Evolutionary conservation across 768 basidiomycete genomes (phyloP).

Genomic region (Boletus reticuloceps): DNA sequence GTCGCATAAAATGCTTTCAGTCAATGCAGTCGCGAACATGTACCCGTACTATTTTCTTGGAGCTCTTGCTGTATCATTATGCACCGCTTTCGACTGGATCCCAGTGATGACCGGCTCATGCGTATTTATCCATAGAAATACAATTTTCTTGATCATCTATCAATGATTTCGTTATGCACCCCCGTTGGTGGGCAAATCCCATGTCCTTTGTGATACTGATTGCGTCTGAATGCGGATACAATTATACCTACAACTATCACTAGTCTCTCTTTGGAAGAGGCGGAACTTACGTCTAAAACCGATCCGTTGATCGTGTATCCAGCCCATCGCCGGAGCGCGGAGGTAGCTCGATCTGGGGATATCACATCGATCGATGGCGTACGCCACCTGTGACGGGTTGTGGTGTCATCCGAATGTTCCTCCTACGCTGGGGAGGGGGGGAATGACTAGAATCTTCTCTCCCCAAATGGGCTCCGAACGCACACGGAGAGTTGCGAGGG

Average conservation of each 20-base stretch:
- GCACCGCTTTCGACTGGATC: constrained; percentile 19
- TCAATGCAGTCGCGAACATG: constrained; percentile 16
- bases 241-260: background rate
- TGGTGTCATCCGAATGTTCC: background rate
- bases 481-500: background rate
- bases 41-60: constrained; percentile 29
- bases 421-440: background rate
- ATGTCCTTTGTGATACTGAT: constrained; percentile 4
- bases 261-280: constrained; percentile 5
- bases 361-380: constrained; percentile 20
- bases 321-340: constrained; percentile 18
- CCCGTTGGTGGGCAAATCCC: constrained; percentile 16
- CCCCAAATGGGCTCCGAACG: background rate
- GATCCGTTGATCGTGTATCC: constrained; percentile 17
- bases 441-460: background rate
- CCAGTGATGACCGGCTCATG: constrained; percentile 3
- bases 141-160: constrained; percentile 25
- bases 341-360: constrained; percentile 15
- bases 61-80: constrained; percentile 28
- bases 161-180: constrained; percentile 22
- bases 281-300: constrained; percentile 10
- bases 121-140: constrained; percentile 24
- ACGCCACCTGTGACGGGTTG: constrained; percentile 9
- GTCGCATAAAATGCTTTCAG: constrained; percentile 22
- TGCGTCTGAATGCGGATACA: constrained; percentile 2